Base-by-base conservation (phyloP, 2,329 filamentous ascomycete species). In the Fusarium brachygibbosum region DNA sequence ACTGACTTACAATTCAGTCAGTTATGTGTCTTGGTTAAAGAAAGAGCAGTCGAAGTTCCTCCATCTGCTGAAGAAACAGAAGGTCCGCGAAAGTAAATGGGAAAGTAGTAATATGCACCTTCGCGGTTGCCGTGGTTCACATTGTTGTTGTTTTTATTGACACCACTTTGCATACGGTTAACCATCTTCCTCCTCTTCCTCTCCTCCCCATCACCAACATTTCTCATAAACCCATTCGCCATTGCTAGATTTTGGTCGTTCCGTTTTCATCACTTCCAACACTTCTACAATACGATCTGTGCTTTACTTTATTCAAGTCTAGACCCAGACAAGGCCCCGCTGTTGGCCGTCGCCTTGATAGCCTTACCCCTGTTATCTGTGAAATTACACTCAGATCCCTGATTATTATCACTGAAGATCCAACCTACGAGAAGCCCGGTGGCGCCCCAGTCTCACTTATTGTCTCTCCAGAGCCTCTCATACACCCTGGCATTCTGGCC, bases 361-460 rank as follows among this genome's bases (percentile, higher is more conserved):
- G 38, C 52, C 42, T 55, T 40, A 66, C 62, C 74, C 74, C 69
- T 73, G 74, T 48, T 60, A n/a, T 59, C 55, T 57, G 64, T 59
- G 69, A 75, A 75, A 75, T 75, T 75, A 54, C 74, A 62, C 44
- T 62, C 52, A 46, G 61, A 46, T 61, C 54, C 65, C 68, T 65
- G 54, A 44, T 68, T 45, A 56, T 64, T 38, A 29, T 63, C 65
- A 61, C 63, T 63, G 62, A 68, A 50, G 48, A 54, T 63, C 58
- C 55, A 54, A 59, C 50, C 59, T 60, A 66, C 60, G 55, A 58
- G 49, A 61, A 61, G 35, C 55, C 52, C 38, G 40, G 67, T 73
- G 63, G 66, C 73, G 58, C 56, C 49, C 41, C 50, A 68, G 61
- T 66, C 63, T 71, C 58, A 66, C 56, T 58, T 54, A 56, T 48